A percentile compares a stretch with the other conserved stretches of the same genome.
These are phyloP conservation scores for Chenopodium formosanum DNA, from an alignment of 148 eudicot genomes.

Conservation along the genomic window DNA sequence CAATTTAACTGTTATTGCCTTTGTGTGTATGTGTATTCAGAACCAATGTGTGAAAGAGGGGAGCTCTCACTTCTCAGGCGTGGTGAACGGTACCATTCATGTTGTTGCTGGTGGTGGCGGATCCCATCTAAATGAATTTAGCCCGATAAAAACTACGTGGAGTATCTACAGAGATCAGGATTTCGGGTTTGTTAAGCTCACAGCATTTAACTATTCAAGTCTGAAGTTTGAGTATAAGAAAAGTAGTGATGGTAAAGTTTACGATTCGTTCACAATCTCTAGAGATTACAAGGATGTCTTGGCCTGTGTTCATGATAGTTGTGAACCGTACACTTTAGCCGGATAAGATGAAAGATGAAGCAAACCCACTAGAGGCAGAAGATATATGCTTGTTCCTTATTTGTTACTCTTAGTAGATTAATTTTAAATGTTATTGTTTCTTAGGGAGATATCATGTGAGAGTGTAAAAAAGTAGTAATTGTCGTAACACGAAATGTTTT, in stretches of 20 bases:
- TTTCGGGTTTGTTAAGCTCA: slow-evolving; percentile 72
- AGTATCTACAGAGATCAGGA: slow-evolving; percentile 64
- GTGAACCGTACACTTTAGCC: slow-evolving; percentile 26
- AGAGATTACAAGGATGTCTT: slow-evolving; percentile 30
- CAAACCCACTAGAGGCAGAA: background rate
- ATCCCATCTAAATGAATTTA: slow-evolving; percentile 50
- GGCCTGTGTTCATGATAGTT: slow-evolving; percentile 31
- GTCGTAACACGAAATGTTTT: background rate
- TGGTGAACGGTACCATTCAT: slow-evolving; percentile 80
- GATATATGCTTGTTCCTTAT: background rate
- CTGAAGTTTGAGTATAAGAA: slow-evolving; percentile 79
- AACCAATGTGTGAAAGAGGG: slow-evolving; percentile 61
- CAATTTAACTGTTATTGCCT: no score
- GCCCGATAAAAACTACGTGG: slow-evolving; percentile 49
- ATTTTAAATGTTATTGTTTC: background rate
- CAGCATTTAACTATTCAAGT: slow-evolving; percentile 69
- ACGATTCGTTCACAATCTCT: slow-evolving; percentile 33
- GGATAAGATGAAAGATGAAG: background rate
- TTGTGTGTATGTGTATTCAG: slow-evolving; percentile 31
- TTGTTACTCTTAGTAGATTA: background rate
- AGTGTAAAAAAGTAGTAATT: background rate
- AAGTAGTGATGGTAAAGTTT: slow-evolving; percentile 26
- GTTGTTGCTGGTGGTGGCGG: slow-evolving; percentile 85
- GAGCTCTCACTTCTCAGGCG: slow-evolving; percentile 59
- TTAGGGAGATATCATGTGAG: background rate